These are phyloP conservation scores for Penicillium robsamsonii DNA, from an alignment of 495 filamentous ascomycete species.

Conservation along the genomic window DNA sequence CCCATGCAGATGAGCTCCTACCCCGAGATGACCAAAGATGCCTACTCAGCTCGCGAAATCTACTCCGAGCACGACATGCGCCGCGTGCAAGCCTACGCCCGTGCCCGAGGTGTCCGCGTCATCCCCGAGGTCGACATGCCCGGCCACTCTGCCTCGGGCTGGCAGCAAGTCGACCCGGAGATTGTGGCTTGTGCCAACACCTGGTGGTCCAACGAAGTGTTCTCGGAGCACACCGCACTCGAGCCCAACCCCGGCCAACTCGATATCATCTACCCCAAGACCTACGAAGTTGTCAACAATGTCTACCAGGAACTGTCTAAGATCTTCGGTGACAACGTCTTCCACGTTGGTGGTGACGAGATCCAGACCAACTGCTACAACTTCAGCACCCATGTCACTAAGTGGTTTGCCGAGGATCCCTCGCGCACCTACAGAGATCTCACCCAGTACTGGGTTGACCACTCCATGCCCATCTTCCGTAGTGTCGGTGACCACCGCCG, in stretches of 20 bases:
- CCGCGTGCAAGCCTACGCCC: slow-evolving; percentile 46
- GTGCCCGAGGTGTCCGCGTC: slow-evolving; percentile 47
- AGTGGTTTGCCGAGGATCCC: slow-evolving; percentile 50
- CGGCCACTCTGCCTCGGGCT: slow-evolving; percentile 50
- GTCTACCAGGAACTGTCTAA: slow-evolving; percentile 53
- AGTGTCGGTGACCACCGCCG: slow-evolving; percentile 37
- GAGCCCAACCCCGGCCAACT: slow-evolving; percentile 57
- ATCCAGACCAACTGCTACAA: slow-evolving; percentile 55
- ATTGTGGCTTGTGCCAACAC: slow-evolving; percentile 52
- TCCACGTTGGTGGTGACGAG: slow-evolving; percentile 57
- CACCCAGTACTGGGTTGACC: slow-evolving; percentile 54
- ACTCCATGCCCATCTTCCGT: slow-evolving; percentile 53
- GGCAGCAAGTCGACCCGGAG: slow-evolving; percentile 52
- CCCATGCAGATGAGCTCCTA: slow-evolving; percentile 48
- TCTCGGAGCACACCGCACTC: slow-evolving; percentile 51
- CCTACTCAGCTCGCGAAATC: slow-evolving; percentile 49
- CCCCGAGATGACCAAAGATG: slow-evolving; percentile 54
- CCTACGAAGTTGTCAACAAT: slow-evolving; percentile 51
- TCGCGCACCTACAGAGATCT: slow-evolving; percentile 54
- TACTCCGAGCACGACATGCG: slow-evolving; percentile 40
- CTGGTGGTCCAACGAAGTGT: slow-evolving; percentile 58
- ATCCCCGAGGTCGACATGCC: slow-evolving; percentile 55
- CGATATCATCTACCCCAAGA: slow-evolving; percentile 54
- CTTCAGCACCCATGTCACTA: slow-evolving; percentile 44
- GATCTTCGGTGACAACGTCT: slow-evolving; percentile 53